These are phyloP conservation scores for Hygrocybe punicea DNA, from an alignment of 768 basidiomycete species.

Conservation along the genomic window DNA sequence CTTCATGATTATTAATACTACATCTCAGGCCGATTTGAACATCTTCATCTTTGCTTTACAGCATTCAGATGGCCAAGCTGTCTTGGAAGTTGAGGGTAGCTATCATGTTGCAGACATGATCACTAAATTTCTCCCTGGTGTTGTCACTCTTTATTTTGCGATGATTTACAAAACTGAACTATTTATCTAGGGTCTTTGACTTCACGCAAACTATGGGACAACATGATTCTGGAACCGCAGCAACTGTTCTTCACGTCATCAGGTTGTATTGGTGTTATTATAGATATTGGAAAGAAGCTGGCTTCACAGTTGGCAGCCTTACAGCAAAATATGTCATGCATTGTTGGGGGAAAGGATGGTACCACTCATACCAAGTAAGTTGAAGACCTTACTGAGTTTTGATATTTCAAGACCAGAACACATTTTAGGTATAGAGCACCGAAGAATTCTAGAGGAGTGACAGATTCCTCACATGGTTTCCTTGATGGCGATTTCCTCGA, in stretches of 20 bases:
- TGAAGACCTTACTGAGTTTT: neutral
- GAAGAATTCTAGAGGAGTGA: slow-evolving; percentile 57
- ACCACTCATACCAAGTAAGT: slow-evolving; percentile 59
- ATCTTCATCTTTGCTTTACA: slow-evolving; percentile 59
- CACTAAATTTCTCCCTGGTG: slow-evolving; percentile 68
- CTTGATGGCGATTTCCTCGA: slow-evolving; percentile 88
- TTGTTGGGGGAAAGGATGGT: slow-evolving; percentile 52
- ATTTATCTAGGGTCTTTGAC: slow-evolving; percentile 51
- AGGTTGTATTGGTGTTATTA: slow-evolving; percentile 73
- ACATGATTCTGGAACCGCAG: slow-evolving; percentile 47
- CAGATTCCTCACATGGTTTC: slow-evolving; percentile 67
- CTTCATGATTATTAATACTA: neutral
- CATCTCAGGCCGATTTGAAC: slow-evolving; percentile 60
- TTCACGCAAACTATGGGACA: slow-evolving; percentile 42
- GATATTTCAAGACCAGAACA: slow-evolving; percentile 1
- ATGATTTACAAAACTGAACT: neutral
- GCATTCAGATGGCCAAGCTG: slow-evolving; percentile 38
- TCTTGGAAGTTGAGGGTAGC: slow-evolving; percentile 61
- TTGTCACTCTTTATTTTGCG: neutral
- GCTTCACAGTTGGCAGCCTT: slow-evolving; percentile 62
- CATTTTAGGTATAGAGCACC: slow-evolving; percentile 65
- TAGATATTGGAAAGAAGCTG: slow-evolving; percentile 52
- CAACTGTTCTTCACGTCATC: slow-evolving; percentile 75
- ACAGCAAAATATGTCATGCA: slow-evolving; percentile 67
- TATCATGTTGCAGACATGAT: slow-evolving; percentile 77